These are phyloP conservation scores for Kwoniella dendrophila DNA, from an alignment of 768 basidiomycete genomes.

Conservation along the genomic window DNA sequence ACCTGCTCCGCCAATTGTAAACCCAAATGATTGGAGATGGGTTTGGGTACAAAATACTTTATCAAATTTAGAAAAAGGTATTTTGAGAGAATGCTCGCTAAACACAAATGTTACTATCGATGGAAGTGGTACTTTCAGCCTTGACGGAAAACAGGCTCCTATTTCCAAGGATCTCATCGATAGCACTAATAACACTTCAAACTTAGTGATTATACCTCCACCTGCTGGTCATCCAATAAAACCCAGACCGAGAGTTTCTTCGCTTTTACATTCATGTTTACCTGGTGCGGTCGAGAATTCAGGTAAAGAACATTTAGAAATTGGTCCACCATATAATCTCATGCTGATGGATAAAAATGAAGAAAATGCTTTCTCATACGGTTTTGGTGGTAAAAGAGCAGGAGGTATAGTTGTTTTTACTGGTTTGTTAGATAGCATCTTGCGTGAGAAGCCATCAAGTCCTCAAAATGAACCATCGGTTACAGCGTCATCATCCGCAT, in stretches of 20 bases:
- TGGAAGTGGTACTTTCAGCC: too few relatives aligned
- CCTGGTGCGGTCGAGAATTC: slow-evolving; percentile 43
- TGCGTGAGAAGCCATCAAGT: slow-evolving; percentile 57
- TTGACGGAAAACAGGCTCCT: too few relatives aligned
- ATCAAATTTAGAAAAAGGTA: slow-evolving; percentile 71
- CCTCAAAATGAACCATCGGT: slow-evolving; percentile 11
- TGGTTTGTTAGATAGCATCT: slow-evolving; percentile 85
- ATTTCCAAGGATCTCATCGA: not conserved
- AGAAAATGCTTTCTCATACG: slow-evolving; percentile 92
- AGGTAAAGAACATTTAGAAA: slow-evolving; percentile 52
- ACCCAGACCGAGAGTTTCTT: slow-evolving; percentile 78
- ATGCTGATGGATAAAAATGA: slow-evolving; percentile 85
- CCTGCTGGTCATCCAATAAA: slow-evolving; percentile 77
- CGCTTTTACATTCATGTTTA: slow-evolving; percentile 62
- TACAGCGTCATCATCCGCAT: slow-evolving; percentile 19
- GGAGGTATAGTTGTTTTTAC: slow-evolving; percentile 94
- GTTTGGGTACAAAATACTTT: slow-evolving; percentile 81
- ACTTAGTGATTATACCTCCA: slow-evolving; percentile 57
- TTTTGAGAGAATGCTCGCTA: slow-evolving; percentile 61
- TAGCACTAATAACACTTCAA: slow-evolving; percentile 2
- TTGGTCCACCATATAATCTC: slow-evolving; percentile 86
- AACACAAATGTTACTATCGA: too few relatives aligned
- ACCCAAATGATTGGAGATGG: slow-evolving; percentile 83
- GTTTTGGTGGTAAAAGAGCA: slow-evolving; percentile 81
- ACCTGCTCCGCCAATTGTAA: slow-evolving; percentile 64